Base-by-base conservation (phyloP, 495 filamentous ascomycete genomes). In the Massariosphaeria phaeospora region DNA sequence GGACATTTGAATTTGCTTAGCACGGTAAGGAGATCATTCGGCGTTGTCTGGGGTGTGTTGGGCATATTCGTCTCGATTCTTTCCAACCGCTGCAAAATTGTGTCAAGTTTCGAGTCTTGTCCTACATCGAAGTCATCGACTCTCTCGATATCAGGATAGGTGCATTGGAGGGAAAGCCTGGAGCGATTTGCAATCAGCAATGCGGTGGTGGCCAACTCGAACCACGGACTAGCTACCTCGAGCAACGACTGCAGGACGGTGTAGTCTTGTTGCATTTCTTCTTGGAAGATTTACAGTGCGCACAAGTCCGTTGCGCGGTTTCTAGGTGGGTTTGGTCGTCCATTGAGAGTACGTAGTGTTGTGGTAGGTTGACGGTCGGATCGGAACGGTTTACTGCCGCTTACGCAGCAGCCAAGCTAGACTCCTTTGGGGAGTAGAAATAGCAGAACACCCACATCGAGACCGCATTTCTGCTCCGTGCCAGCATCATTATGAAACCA, bases 251-350 rank as follows among this genome's bases (percentile, higher is more conserved):
- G 24, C 53, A 56, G 31, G 2, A 11, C 2, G 53, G 43, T 3
- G 35, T 6, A 7, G 25, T 10, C 33, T 49, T 56, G 45, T 56
- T 45, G 27, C 53, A 56, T 35, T 56, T 56, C 45, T 56, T 56
- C 18, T 56, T 56, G 45, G 44, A 48, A 11, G 43, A 2, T 27
- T 49, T 48, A 23, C 53, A 56, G 24, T 48, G 44, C 21, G 20
- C 2, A 24, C 53, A 49, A 9, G 45, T 56, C 20, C 45, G 29
- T 25, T 21, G 20, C 2, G 52, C 41, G 12, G 15, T 18, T 21
- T 18, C 11, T 12, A 25, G 24, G 10, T 35, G 15, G 18, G 17
- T 13, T 18, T 18, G 15, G 35, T 6, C 9, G 25, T 41, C 33
- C 48, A 42, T 52, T 36, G 34, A 36, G 34, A n/a, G 12, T n/a